These are phyloP conservation scores for Trypanosoma congolense DNA, from an alignment of 208 protist genomes.

Conservation along the genomic window DNA sequence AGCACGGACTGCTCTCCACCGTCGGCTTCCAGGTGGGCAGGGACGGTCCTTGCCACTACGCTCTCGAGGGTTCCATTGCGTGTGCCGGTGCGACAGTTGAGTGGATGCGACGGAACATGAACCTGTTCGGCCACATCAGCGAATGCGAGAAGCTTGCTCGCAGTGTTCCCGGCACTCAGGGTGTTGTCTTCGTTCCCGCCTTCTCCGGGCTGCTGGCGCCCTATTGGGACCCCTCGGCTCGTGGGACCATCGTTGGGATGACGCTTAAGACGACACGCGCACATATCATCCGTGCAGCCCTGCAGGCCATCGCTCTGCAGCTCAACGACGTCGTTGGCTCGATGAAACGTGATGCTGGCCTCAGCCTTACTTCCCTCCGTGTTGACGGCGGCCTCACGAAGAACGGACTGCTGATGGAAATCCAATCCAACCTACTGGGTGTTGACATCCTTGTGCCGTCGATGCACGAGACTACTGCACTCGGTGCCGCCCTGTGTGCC, in stretches of 20 bases:
- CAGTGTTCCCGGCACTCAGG: conserved; percentile 55
- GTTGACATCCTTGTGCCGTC: conserved; percentile 56
- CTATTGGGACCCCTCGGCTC: conserved; percentile 93
- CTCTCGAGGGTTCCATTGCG: conserved; percentile 91
- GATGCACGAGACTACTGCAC: conserved; percentile 73
- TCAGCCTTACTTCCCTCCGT: conserved; percentile 60
- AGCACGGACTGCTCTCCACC: conserved; percentile 94
- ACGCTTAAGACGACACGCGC: conserved; percentile 79
- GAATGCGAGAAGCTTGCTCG: conserved; percentile 68
- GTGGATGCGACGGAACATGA: conserved; percentile 94
- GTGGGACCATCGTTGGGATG: conserved; percentile 92
- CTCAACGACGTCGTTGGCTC: conserved; percentile 80
- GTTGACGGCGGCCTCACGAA: conserved; percentile 95
- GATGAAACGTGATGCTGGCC: conserved; percentile 76
- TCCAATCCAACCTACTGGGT: conserved; percentile 90
- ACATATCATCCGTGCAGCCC: conserved; percentile 85
- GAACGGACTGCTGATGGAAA: conserved; percentile 90
- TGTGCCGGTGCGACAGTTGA: conserved; percentile 87
- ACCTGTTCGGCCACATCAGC: conserved; percentile 55
- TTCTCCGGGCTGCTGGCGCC: conserved; percentile 97
- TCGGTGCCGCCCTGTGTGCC: conserved; percentile 75
- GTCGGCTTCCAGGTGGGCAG: conserved; percentile 91
- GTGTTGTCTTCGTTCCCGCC: conserved; percentile 96
- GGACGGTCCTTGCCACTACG: conserved; percentile 43
- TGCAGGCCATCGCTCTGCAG: conserved; percentile 90